Conservation (phyloP, 2,329 filamentous ascomycete species). For the Diaporthe destruens region DNA sequence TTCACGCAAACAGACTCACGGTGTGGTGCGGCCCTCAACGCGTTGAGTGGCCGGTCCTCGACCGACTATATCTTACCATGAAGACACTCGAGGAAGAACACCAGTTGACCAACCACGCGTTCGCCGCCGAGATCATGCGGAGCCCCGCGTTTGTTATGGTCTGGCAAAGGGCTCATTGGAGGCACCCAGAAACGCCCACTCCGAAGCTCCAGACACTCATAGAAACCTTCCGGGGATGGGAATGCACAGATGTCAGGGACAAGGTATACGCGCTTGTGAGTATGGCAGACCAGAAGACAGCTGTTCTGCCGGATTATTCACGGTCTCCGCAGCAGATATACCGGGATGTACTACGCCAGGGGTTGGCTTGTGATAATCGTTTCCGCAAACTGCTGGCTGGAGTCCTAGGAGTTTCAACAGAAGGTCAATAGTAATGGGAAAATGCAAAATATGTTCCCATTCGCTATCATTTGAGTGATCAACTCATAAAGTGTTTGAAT, state of each 20-base stretch:
- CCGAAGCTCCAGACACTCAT: slow-evolving; percentile 20
- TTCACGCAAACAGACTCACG: slow-evolving; percentile 10
- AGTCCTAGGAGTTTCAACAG: background rate
- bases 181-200: slow-evolving; percentile 12
- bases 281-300: slow-evolving; percentile 3
- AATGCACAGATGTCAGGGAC: slow-evolving; percentile 10
- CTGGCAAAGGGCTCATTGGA: slow-evolving; percentile 24
- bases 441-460: background rate
- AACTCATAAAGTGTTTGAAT: no score
- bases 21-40: slow-evolving; percentile 20
- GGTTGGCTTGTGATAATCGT: background rate
- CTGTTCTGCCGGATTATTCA: background rate
- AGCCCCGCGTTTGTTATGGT: slow-evolving; percentile 21
- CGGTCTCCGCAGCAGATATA: slow-evolving; percentile 7
- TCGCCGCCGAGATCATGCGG: background rate
- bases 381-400: slow-evolving; percentile 3
- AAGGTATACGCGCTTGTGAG: slow-evolving; percentile 21
- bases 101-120: background rate
- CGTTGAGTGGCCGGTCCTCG: background rate
- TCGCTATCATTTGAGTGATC: no score
- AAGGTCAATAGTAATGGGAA: accelerated
- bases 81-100: background rate
- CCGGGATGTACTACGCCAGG: slow-evolving; percentile 3
- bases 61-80: background rate
- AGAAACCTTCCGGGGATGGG: slow-evolving; percentile 6